Conservation (phyloP, 352 stramenopile genomes). For the Globisporangium perplexum region DNA sequence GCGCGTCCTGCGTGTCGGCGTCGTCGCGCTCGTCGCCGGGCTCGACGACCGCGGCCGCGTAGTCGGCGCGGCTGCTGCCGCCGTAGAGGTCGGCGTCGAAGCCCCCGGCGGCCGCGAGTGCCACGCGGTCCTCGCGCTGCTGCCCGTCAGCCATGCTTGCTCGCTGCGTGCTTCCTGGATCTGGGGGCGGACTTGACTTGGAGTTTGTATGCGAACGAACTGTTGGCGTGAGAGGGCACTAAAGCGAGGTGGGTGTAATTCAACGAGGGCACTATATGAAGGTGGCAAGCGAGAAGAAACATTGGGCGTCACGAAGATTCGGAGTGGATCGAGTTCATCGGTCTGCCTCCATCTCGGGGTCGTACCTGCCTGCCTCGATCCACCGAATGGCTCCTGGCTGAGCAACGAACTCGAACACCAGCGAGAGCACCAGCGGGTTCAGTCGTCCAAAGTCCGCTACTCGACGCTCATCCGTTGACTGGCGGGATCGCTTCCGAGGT, state of each 20-base stretch:
- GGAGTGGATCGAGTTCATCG: too few species aligned
- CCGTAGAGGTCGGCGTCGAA: constrained; percentile 82
- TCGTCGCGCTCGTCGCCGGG: constrained; percentile 27
- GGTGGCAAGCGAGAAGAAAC: too few species aligned
- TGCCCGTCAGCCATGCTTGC: neutral
- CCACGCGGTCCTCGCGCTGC: constrained; percentile 20
- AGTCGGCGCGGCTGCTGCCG: constrained; percentile 27
- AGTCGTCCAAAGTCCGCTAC: neutral
- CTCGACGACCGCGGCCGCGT: constrained; percentile 49
- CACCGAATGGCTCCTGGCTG: neutral
- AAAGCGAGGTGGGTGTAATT: neutral
- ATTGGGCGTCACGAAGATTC: too few species aligned
- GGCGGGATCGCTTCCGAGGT: neutral
- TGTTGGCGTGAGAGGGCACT: neutral
- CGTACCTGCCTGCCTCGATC: neutral
- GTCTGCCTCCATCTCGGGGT: neutral
- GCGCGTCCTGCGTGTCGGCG: constrained; percentile 17
- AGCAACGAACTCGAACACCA: neutral
- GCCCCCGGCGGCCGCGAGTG: constrained; percentile 50
- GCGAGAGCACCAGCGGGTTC: neutral
- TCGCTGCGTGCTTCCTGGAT: too few species aligned
- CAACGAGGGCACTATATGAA: too few species aligned
- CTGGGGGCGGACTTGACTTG: neutral
- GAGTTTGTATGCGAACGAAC: neutral
- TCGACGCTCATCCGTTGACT: neutral